A percentile compares a stretch with the other conserved stretches of the same genome.
phyloP scores from a whole-genome alignment of 768 basidiomycete genomes.

The Fibroporia radiculosa region DNA sequence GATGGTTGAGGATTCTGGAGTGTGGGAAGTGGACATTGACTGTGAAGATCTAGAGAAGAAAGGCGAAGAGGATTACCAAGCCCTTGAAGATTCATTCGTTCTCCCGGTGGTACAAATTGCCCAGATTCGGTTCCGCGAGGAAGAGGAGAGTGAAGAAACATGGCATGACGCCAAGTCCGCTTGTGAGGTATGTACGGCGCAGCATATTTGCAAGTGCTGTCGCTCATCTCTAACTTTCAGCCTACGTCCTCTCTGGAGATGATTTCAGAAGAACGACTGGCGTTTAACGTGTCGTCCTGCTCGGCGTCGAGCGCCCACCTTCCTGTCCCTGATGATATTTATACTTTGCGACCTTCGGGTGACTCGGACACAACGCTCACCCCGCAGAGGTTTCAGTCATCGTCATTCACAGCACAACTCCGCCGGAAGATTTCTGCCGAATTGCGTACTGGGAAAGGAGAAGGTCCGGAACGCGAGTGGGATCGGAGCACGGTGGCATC shows the following conservation, averaged over 20 bases:
- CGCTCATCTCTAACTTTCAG: not conserved
- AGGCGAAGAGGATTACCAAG: not conserved
- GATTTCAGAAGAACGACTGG: not conserved
- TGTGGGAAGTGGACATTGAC: not conserved
- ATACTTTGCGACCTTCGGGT: not conserved
- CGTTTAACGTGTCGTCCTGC: not conserved
- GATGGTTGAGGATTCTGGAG: not conserved
- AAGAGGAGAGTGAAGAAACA: not conserved
- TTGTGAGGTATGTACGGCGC: not conserved
- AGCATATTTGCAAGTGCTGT: not conserved
- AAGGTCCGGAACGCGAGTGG: not conserved
- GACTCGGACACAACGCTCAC: not conserved
- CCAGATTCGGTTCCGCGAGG: not conserved
- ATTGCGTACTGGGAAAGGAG: not conserved
- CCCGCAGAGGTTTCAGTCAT: not conserved
- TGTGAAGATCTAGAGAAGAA: not conserved
- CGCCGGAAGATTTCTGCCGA: not conserved
- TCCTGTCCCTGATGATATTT: not conserved
- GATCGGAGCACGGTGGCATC: not conserved
- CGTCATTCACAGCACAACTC: not conserved
- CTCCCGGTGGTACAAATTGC: not conserved
- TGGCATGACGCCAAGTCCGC: not conserved
- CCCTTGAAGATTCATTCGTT: constrained; percentile 2
- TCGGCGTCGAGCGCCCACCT: not conserved
- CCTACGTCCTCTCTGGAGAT: not conserved